Conservation (phyloP, 768 basidiomycete genomes). For the Tephrocybe sp. region DNA sequence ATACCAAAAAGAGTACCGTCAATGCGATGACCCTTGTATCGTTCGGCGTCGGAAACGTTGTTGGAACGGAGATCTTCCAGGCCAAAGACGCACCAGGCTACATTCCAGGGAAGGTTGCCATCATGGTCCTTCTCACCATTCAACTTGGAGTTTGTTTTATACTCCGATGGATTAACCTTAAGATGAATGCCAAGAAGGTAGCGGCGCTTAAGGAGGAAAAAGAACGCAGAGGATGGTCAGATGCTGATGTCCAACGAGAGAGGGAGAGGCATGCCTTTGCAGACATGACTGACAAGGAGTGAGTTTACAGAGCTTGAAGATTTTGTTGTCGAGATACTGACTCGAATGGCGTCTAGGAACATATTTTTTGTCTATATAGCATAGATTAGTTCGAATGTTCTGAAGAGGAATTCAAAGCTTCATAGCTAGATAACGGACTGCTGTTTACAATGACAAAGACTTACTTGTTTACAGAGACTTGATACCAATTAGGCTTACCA, state of each 20-base stretch:
- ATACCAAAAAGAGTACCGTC: conserved; percentile 68
- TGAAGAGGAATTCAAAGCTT: neutral
- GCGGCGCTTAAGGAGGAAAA: conserved; percentile 40
- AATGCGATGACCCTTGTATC: conserved; percentile 57
- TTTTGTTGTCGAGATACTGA: neutral
- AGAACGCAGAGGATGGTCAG: conserved; percentile 50
- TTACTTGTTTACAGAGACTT: too few relatives aligned
- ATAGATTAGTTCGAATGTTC: conserved; percentile 20
- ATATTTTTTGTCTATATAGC: conserved; percentile 57
- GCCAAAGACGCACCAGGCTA: conserved; percentile 61
- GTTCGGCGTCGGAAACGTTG: conserved; percentile 57
- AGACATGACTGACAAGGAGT: conserved; percentile 65
- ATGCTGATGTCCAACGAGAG: conserved; percentile 54
- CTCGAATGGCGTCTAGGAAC: conserved; percentile 37
- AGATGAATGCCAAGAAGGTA: conserved; percentile 48
- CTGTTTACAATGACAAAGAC: too few relatives aligned
- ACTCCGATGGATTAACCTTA: conserved; percentile 52
- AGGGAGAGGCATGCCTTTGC: conserved; percentile 60
- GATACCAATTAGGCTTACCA: too few relatives aligned
- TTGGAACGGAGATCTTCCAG: conserved; percentile 62
- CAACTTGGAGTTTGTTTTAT: conserved; percentile 47
- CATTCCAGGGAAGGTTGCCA: conserved; percentile 64
- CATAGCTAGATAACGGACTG: neutral
- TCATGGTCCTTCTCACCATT: conserved; percentile 54
- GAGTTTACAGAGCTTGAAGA: conserved; percentile 23